Evolutionary conservation across 2,329 filamentous ascomycete genomes (phyloP).

Genomic region (Tolypocladium cylindrosporum): DNA sequence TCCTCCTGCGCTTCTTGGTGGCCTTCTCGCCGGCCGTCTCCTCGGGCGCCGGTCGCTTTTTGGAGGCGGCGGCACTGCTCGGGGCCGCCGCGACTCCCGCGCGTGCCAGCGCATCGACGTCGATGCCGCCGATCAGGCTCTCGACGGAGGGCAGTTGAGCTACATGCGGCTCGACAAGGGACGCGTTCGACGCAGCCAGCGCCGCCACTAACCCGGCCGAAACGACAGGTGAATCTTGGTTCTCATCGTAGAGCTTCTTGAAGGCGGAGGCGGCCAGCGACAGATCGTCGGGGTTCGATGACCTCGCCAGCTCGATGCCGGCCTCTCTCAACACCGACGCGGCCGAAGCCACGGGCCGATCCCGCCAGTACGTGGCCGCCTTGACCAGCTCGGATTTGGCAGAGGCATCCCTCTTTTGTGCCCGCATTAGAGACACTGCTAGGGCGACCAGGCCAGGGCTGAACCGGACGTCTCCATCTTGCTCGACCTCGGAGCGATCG

Average conservation of each 20-base stretch:
- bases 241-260: constrained; percentile 53
- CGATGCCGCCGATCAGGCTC: constrained; percentile 48
- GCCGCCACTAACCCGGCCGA: constrained; percentile 81
- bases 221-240: constrained; percentile 58
- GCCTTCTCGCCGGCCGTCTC: constrained; percentile 27
- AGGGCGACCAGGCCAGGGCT: constrained; percentile 78
- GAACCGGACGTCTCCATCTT: constrained; percentile 61
- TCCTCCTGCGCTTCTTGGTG: constrained; percentile 48
- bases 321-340: constrained; percentile 69
- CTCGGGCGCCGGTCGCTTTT: constrained; percentile 38
- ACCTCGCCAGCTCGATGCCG: constrained; percentile 72
- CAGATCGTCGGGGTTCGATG: constrained; percentile 58
- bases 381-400: constrained; percentile 66
- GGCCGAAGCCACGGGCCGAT: constrained; percentile 35
- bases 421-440: constrained; percentile 67
- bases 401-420: constrained; percentile 62
- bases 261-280: constrained; percentile 70
- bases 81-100: constrained; percentile 47
- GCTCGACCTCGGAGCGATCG: constrained; percentile 46
- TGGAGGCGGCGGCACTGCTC: constrained; percentile 23
- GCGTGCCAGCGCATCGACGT: constrained; percentile 53
- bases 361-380: constrained; percentile 73
- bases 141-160: constrained; percentile 51
- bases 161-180: constrained; percentile 44
- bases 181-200: constrained; percentile 52